Percentiles rank a stretch among this genome's conserved stretches.
Conservation (phyloP, 371 early-diverging fungal species). For the Mucor lusitanicus region DNA sequence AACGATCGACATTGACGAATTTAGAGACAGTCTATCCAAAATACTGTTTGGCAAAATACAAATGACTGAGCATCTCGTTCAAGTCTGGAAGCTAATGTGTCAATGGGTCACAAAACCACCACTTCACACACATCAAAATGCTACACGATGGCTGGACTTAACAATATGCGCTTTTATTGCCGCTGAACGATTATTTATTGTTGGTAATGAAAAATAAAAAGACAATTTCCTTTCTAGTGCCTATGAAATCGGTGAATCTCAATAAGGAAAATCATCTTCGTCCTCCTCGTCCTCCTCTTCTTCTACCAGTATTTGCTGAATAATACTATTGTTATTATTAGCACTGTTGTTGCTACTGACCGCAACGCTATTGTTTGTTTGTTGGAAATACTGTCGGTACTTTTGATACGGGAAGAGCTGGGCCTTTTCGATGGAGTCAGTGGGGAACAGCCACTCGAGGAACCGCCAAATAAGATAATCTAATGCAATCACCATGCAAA, state of each 20-base stretch:
- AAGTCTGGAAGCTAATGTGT: constrained; percentile 35
- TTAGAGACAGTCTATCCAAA: constrained; percentile 22
- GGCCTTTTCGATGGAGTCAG: constrained; percentile 70
- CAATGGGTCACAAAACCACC: constrained; percentile 28
- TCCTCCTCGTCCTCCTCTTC: constrained; percentile 12
- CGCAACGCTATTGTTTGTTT: background rate
- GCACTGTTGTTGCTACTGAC: background rate
- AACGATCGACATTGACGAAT: constrained; percentile 5
- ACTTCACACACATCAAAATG: constrained; percentile 6
- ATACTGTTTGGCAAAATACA: constrained; percentile 41
- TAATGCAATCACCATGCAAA: constrained; percentile 86
- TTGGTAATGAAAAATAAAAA: background rate
- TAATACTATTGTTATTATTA: background rate
- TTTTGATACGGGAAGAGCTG: constrained; percentile 65
- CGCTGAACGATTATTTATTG: constrained; percentile 11
- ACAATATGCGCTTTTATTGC: constrained; percentile 20
- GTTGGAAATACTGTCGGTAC: constrained; percentile 41
- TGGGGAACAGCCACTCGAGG: constrained; percentile 85
- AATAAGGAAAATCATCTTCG: constrained; percentile 1
- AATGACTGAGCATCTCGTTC: constrained; percentile 29
- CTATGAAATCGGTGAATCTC: background rate
- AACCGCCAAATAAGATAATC: constrained; percentile 82
- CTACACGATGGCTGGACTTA: constrained; percentile 13
- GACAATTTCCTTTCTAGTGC: background rate
- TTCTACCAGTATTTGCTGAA: constrained; percentile 3